Conservation (phyloP, 1,284 basidiomycete species). For the Puccinia horiana region DNA sequence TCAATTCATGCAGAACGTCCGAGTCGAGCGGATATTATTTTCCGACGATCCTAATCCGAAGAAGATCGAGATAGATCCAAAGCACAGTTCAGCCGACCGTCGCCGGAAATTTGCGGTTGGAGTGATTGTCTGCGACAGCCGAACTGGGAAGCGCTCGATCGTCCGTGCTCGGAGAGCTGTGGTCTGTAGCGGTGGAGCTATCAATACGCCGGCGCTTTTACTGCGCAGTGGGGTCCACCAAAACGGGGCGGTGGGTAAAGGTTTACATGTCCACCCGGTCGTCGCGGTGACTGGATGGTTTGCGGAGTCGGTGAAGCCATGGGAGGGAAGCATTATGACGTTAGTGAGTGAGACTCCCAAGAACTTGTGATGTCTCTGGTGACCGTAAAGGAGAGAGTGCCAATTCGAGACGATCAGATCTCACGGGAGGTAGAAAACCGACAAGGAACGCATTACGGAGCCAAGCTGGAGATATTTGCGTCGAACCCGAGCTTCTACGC, state of each 20-base stretch:
- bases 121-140: constrained; percentile 50
- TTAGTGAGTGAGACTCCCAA: constrained; percentile 58
- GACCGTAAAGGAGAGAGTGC: background rate
- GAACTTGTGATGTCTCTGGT: constrained; percentile 51
- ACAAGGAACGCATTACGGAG: constrained; percentile 58
- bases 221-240: constrained; percentile 59
- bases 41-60: background rate
- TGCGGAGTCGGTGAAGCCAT: constrained; percentile 60
- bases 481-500: constrained; percentile 59
- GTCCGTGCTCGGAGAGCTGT: constrained; percentile 59
- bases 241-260: constrained; percentile 61
- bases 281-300: constrained; percentile 61
- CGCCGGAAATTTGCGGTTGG: constrained; percentile 52
- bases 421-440: constrained; percentile 56
- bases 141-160: constrained; percentile 54
- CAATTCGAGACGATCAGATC: background rate
- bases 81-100: constrained; percentile 7
- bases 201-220: constrained; percentile 62
- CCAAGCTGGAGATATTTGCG: constrained; percentile 62
- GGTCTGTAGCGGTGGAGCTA: constrained; percentile 59
- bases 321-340: constrained; percentile 62
- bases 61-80: background rate
- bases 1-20: constrained; percentile 57
- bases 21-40: constrained; percentile 60
- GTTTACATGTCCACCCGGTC: constrained; percentile 62